phyloP scores from a whole-genome alignment of 108 stramenopile species.

The Hondaea fermentalgiana region DNA sequence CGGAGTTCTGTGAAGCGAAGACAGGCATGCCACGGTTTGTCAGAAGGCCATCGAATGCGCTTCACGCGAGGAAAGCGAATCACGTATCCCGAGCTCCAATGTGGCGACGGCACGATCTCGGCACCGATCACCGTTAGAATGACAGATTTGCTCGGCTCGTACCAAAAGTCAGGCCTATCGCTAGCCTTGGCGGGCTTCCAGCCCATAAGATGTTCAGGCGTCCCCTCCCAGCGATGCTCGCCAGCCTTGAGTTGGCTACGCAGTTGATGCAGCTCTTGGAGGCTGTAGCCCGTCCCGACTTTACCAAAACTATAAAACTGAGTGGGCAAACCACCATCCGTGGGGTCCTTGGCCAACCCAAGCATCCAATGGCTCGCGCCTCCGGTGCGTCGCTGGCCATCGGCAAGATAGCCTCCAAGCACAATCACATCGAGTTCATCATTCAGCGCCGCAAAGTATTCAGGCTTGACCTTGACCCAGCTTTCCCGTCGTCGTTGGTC shows the following conservation, averaged over 20 bases:
- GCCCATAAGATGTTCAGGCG: neutral
- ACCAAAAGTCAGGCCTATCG: neutral
- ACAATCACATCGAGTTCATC: neutral
- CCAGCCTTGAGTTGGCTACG: neutral
- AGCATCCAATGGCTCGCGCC: neutral
- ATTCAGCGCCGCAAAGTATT: neutral
- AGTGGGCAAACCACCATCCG: neutral
- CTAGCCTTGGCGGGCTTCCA: neutral
- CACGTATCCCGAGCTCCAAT: neutral
- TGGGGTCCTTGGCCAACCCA: neutral
- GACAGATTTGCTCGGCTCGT: neutral
- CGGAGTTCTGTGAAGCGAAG: neutral
- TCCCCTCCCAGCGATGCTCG: neutral
- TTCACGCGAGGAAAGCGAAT: neutral
- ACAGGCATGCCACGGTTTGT: neutral
- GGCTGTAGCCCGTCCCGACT: neutral
- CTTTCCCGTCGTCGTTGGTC: neutral
- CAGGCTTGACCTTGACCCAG: conserved; percentile 5
- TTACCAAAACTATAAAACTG: neutral
- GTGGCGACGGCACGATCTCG: neutral
- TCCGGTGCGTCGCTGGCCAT: neutral
- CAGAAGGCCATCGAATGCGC: neutral
- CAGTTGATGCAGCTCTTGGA: neutral
- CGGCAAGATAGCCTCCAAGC: neutral
- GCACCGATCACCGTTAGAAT: neutral